Evolutionary conservation across 2,329 filamentous ascomycete genomes (phyloP).

Genomic region (Aureobasidium pullulans): DNA sequence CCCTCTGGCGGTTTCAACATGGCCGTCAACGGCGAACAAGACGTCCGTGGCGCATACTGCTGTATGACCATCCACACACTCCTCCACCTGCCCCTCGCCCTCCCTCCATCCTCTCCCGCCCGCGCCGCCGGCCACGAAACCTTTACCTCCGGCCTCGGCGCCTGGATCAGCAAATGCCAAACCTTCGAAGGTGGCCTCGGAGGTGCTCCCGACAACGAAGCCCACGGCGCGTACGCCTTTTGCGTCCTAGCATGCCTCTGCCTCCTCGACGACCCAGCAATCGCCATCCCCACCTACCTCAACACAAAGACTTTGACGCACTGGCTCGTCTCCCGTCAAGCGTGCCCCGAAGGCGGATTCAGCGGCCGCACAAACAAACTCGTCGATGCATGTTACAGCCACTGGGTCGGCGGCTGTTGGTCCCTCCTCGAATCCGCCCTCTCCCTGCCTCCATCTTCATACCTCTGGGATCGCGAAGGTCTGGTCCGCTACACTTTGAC

Average conservation of each 20-base stretch:
- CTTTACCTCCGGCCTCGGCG: conserved; percentile 65
- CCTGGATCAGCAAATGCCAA: conserved; percentile 83
- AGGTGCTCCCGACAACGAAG: conserved; percentile 76
- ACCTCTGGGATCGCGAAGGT: conserved; percentile 73
- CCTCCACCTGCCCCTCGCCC: conserved; percentile 71
- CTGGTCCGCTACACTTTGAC: conserved; percentile 82
- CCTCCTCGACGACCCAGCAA: conserved; percentile 72
- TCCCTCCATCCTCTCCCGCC: conserved; percentile 66
- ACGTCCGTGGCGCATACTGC: conserved; percentile 91
- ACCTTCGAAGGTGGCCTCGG: conserved; percentile 93
- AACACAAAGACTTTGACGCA: conserved; percentile 69
- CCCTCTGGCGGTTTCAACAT: conserved; percentile 84
- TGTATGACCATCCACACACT: conserved; percentile 77
- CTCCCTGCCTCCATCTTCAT: conserved; percentile 35
- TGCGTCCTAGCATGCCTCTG: conserved; percentile 85
- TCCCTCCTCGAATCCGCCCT: conserved; percentile 77
- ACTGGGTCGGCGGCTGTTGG: conserved; percentile 97
- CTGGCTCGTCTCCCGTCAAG: conserved; percentile 86
- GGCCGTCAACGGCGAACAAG: conserved; percentile 78
- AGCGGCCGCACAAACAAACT: conserved; percentile 94
- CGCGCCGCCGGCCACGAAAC: conserved; percentile 53
- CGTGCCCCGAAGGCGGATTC: conserved; percentile 85
- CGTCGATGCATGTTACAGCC: conserved; percentile 95
- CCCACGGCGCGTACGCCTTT: conserved; percentile 94
- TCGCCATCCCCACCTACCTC: conserved; percentile 67